phyloP scores from a whole-genome alignment of 2,329 filamentous ascomycete genomes.

The Hortaea werneckii region DNA sequence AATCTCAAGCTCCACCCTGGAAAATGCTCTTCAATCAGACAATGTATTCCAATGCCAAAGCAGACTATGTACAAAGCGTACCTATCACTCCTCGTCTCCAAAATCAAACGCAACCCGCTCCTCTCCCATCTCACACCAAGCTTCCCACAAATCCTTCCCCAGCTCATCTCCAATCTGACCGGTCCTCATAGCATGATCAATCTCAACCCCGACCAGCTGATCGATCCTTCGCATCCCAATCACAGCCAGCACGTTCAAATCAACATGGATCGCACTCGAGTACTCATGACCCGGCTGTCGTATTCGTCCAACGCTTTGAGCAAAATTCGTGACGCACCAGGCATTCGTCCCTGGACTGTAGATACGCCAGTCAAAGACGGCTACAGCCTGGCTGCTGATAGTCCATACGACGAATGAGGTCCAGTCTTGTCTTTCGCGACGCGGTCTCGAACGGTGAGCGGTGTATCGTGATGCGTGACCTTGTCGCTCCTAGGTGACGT shows the following conservation, averaged over 20 bases:
- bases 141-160: conserved; percentile 1
- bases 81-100: background rate
- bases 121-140: background rate
- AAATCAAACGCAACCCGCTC: background rate
- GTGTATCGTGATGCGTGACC: background rate
- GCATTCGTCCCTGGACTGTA: no score
- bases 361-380: background rate
- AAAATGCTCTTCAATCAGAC: no score
- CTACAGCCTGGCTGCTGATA: background rate
- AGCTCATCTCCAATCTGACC: background rate
- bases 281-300: background rate
- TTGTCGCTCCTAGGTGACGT: background rate
- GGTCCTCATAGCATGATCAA: background rate
- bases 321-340: no score
- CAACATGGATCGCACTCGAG: background rate
- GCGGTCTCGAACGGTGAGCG: background rate
- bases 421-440: background rate
- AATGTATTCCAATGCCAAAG: no score
- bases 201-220: conserved; percentile 1
- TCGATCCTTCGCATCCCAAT: background rate
- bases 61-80: no score
- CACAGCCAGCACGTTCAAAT: background rate
- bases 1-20: no score
- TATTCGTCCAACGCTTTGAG: background rate
- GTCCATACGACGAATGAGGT: background rate